These are phyloP conservation scores for Trichoderma simmonsii DNA, from an alignment of 2,329 filamentous ascomycete species.

Conservation along the genomic window DNA sequence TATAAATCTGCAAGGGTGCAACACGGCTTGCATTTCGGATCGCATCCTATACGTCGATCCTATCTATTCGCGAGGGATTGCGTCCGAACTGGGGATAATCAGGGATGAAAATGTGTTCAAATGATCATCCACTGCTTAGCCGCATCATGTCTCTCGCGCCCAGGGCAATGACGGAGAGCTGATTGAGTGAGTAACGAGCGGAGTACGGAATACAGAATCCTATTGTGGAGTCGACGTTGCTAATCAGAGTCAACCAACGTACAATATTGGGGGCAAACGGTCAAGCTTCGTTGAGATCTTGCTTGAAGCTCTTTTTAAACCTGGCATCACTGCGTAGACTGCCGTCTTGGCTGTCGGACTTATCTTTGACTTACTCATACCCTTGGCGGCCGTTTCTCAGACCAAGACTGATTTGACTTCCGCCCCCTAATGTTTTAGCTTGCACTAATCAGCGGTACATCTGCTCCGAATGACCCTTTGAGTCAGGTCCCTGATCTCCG, in stretches of 20 bases:
- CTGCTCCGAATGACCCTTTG: neutral
- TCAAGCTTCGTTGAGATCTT: neutral
- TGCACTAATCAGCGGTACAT: neutral
- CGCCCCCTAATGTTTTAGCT: neutral
- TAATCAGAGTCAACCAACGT: neutral
- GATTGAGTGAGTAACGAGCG: neutral
- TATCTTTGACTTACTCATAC: neutral
- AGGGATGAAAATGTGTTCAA: neutral
- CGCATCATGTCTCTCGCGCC: neutral
- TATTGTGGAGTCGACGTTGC: neutral
- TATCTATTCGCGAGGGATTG: neutral
- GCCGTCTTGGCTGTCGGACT: neutral
- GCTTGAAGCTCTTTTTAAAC: neutral
- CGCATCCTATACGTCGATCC: slow-evolving; percentile 3
- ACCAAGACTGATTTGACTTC: neutral
- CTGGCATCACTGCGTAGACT: neutral
- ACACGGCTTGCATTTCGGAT: neutral
- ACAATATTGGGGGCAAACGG: neutral
- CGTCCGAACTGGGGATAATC: neutral
- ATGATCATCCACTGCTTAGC: neutral
- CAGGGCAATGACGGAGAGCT: neutral
- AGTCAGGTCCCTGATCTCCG: neutral
- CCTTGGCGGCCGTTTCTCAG: neutral
- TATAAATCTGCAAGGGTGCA: neutral
- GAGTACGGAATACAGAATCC: neutral